These are phyloP conservation scores for Cardiospermum halicacabum DNA, from an alignment of 345 rosid species.

Conservation along the genomic window DNA sequence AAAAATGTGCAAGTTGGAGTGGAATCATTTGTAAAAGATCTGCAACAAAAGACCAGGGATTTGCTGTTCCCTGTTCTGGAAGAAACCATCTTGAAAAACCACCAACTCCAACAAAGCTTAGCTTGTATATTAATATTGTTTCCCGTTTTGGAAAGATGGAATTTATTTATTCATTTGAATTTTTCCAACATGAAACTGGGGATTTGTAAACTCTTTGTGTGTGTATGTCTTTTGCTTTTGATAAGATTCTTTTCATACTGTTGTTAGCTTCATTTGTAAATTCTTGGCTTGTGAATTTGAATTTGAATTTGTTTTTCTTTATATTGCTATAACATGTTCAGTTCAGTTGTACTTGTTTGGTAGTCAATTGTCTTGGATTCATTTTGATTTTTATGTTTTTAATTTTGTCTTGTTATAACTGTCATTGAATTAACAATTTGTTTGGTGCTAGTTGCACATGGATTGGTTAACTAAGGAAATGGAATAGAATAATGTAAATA, in stretches of 20 bases:
- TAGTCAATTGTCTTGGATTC: neutral
- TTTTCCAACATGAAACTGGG: constrained; percentile 8
- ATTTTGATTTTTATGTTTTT: neutral
- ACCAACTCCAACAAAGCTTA: neutral
- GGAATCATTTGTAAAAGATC: constrained; percentile 8
- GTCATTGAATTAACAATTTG: neutral
- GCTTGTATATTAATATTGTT: neutral
- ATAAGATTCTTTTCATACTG: constrained; percentile 14
- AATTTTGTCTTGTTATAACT: constrained; percentile 2
- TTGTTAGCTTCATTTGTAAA: neutral
- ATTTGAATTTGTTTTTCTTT: neutral
- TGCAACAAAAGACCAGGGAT: constrained; percentile 15
- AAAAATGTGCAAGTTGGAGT: constrained; percentile 1
- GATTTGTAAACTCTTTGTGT: constrained; percentile 9
- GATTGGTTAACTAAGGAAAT: too few relatives aligned
- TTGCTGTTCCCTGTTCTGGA: neutral
- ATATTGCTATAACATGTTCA: too few relatives aligned
- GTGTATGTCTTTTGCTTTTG: constrained; percentile 4
- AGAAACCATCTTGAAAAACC: constrained; percentile 8
- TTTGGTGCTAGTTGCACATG: neutral
- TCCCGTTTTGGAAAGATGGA: neutral
- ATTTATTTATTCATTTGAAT: neutral
- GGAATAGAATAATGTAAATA: too few relatives aligned
- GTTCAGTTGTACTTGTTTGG: neutral
- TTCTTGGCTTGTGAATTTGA: neutral